Base-by-base conservation (phyloP, 1,284 basidiomycete species). In the Ceratobasidium theobromae region DNA sequence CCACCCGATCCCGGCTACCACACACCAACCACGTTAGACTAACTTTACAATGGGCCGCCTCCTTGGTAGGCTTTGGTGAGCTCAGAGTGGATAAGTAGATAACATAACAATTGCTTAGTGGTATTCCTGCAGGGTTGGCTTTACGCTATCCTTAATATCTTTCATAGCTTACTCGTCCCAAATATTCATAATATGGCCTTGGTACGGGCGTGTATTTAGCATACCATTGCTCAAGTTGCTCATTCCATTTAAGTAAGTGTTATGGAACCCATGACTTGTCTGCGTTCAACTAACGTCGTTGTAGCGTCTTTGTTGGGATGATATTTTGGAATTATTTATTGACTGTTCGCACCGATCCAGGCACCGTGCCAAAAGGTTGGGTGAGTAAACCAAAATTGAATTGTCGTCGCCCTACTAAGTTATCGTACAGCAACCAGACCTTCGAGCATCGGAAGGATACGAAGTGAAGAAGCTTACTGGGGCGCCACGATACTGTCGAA, bases 121-220 rank as follows among this genome's bases (percentile, higher is more conserved):
- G 8, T 28, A 14, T 18, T 30, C 18, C n/a, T 43, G n/a, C n/a
- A 68, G 87, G 72, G 86, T 92, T 74, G 80, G 81, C 70, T 84
- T 86, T 70, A 93, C 93, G 55, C 78, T 88, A 46, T 78, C 78
- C 71, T 83, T 98, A 51, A 95, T 98, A 71, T 85, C 81, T 49
- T 98, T 96, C 77, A 93, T 97, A 71, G 84, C 90, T 1, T 93
- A 93, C 75, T 88, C 89, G 12, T 85, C 89, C 1, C 95, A 98
- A 76, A 83, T 95, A 73, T 95, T 91, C 76, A 81, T 97, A 70
- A 86, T 95, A 75, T 92, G 91, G 89, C 93, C 93, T 41, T 95
- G 91, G 90, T 94, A 94, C 72, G 89, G 91, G 48, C 75, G 82
- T 35, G 86, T 76, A 53, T 70, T 89, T 68, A 88, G 89, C 5